Evolutionary conservation across 345 rosid species (phyloP), one percentile per base, ranked within the genome.

Genomic region (Corchorus capsularis): DNA sequence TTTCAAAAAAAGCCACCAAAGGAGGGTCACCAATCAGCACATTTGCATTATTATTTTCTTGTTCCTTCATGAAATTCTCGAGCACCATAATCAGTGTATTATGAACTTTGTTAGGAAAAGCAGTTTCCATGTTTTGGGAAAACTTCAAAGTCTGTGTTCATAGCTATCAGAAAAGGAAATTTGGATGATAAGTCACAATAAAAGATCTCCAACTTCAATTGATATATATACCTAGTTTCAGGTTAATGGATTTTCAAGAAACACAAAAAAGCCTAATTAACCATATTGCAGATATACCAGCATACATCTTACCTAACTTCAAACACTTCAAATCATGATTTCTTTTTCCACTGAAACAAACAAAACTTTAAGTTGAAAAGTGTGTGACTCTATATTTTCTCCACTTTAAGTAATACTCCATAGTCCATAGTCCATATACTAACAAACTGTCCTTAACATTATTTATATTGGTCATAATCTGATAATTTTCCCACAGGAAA

Each of bases 271-370:
- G 65, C 41, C 20, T 27, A 27, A 27, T 27, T 27, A 43, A 66
- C 71, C 53, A 41, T 52, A 64, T 60, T 46, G 66, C 78, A 57
- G 70, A 74, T 59, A 65, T 54, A 70, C 17, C 15, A 70, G 43
- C 41, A 19, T n/a, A 19, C 72, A 39, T 65, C 71, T 77, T 70
- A 72, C 79, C 77, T 46, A 63, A 69, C 68, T 68, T 34, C 4
- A 53, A 43, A 39, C 16, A 61, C 68, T 75, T 64, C 61, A 50
- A 47, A 47, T 37, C 47, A 68, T 52, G 35, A 45, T 62, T 74
- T 52, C 19, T 3, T 32, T 79, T n/a, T 15, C 50, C 57, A 49
- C 63, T 62, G 43, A 17, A 71, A 49, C 55, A 63, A 47, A 71
- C 76, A 43, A 49, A 61, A 47, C 16, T 4, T 4, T 47, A 61